Evolutionary conservation across 2,329 filamentous ascomycete species (phyloP), one percentile per base, ranked within the genome.

Genomic region (Whalleya microplaca): DNA sequence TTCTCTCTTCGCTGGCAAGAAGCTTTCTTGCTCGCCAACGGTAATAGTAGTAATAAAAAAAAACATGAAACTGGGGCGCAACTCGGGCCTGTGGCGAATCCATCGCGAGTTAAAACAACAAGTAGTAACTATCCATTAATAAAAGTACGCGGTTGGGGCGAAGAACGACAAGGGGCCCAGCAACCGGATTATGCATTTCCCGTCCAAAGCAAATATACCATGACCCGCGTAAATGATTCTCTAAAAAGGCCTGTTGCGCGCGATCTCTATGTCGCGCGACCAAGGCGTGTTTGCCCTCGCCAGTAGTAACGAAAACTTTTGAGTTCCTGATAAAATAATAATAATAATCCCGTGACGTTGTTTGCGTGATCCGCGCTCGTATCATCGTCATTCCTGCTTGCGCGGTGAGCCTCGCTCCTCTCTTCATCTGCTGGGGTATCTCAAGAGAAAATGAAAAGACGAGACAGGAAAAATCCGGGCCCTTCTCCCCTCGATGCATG

Each of bases 341-440:
- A 61, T 53, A 59, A 51, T 18, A 45, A 58, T 43, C 57, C 29
- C 21, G 53, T 47, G 51, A 59, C 58, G 51, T 51, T 57, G 57
- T 61, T 64, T 64, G 60, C 55, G 14, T 37, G 32, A 14, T 37
- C 32, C 32, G 14, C 32, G 59, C 57, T 61, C 58, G 59, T 61
- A 27, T 61, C 58, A 52, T 64, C 66, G 54, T 64, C 59, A 59
- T 23, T n/a, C 56, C 57, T 61, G 58, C 55, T 63, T 61, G 61
- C 61, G 51, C 60, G 54, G 45, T 54, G 56, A 53, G 53, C 56
- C 54, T 57, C 52, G 55, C 53, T 53, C 51, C 49, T 55, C 56
- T 63, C 52, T 62, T 41, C 61, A 55, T 61, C 55, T 58, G 61
- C 56, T 53, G 64, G 67, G 68, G 68, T 70, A 70, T 70, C 68